Base-by-base conservation (phyloP, 768 basidiomycete species). In the Leccinum subtestaceum region DNA sequence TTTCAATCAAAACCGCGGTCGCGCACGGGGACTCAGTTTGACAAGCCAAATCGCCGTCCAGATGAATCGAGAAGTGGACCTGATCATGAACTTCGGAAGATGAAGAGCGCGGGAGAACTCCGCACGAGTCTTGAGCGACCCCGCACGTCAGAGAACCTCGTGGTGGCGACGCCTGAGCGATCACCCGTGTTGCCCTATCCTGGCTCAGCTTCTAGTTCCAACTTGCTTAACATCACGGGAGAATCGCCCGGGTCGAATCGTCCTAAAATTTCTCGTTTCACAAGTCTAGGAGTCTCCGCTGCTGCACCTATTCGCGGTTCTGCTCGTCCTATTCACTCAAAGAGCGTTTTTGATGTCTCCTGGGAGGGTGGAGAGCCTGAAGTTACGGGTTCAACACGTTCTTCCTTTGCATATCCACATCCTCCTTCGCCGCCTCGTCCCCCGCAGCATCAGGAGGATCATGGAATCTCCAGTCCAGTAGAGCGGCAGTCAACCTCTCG, bases 101-200 rank as follows among this genome's bases (percentile, higher is more conserved):
- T 93, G 91, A 92, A 91, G 75, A 92, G 91, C 71, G 91, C 91
- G 21, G 91, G 89, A 38, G 91, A 92, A 71, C 76, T 93, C 43
- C 84, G 87, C 65, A 65, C 72, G 17, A 71, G 69, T 62, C 58
- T 70, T 46, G 70, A 73, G 54, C 73, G 65, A 57, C 62, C 68
- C 4, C 70, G 63, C 2, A 64, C 62, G 19, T 49, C 61, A 29
- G 65, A 68, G 47, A 69, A 70, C 60, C 66, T 71, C 10, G 65
- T 69, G 49, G 61, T 70, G 21, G 71, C 75, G 23, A 70, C 76
- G 13, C 73, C 76, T 27, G 74, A 70, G 59, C 81, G 75, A 21
- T 76, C 80, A 23, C 71, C 76, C 5, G 64, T 83, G 25, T 69
- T 81, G 10, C 77, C 84, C 50, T 84, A 84, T 63, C 74, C 81